These are phyloP conservation scores for Saccharomyces mikatae DNA, from an alignment of 805 yeast genomes.

Conservation along the genomic window DNA sequence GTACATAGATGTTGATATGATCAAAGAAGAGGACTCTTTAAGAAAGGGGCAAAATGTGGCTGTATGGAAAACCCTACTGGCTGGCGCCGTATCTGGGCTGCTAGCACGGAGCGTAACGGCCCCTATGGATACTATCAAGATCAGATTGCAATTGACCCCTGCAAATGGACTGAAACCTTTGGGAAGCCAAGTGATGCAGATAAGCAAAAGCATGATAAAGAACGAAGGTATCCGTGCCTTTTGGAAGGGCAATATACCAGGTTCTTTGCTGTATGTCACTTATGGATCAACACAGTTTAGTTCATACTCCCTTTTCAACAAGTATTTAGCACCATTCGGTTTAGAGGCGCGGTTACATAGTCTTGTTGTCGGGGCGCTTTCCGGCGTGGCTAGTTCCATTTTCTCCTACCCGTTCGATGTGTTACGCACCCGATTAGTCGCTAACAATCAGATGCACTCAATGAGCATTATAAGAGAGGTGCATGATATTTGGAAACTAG, in stretches of 20 bases:
- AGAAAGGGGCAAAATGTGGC: conserved; percentile 46
- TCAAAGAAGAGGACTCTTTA: conserved; percentile 34
- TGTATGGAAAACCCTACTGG: conserved; percentile 45
- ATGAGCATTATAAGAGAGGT: conserved; percentile 23
- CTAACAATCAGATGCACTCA: conserved; percentile 36
- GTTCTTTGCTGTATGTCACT: conserved; percentile 71
- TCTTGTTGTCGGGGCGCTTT: conserved; percentile 58
- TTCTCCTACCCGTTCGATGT: conserved; percentile 85
- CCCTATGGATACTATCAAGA: conserved; percentile 30
- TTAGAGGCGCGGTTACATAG: conserved; percentile 28
- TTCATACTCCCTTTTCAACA: conserved; percentile 51
- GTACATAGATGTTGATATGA: not conserved
- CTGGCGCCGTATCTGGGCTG: conserved; percentile 68
- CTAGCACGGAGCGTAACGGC: conserved; percentile 39
- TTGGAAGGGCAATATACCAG: conserved; percentile 98
- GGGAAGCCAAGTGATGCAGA: conserved; percentile 9
- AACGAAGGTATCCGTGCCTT: conserved; percentile 68
- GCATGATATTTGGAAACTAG: conserved; percentile 28
- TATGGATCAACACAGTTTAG: conserved; percentile 86
- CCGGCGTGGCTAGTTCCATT: conserved; percentile 69
- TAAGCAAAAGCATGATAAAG: conserved; percentile 37
- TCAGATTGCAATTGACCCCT: conserved; percentile 20
- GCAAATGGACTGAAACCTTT: not conserved
- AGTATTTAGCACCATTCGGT: conserved; percentile 6
- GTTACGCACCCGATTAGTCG: conserved; percentile 79